phyloP scores from a whole-genome alignment of 805 yeast species.

The Wickerhamomyces kurtzmanii region DNA sequence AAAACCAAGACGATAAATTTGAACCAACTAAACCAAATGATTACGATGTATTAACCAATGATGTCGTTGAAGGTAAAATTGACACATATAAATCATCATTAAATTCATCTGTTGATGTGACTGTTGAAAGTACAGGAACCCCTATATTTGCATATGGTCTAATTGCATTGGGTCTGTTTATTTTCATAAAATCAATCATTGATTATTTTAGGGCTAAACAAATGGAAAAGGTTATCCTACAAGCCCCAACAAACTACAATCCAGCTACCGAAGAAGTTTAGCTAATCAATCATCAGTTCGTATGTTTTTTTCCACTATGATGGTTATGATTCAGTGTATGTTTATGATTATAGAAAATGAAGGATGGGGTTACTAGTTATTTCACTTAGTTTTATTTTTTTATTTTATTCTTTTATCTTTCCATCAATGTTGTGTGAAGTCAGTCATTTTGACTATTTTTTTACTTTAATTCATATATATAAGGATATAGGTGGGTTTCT shows the following conservation, averaged over 20 bases:
- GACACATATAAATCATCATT: slow-evolving; percentile 14
- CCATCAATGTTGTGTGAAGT: too few species aligned
- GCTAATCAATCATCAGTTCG: too few species aligned
- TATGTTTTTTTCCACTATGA: too few species aligned
- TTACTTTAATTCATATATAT: too few species aligned
- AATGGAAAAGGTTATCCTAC: slow-evolving; percentile 56
- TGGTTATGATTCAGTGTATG: too few species aligned
- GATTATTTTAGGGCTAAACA: slow-evolving; percentile 71
- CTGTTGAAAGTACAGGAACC: slow-evolving; percentile 13
- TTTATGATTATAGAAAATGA: too few species aligned
- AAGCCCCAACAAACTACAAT: slow-evolving; percentile 29
- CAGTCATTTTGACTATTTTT: too few species aligned
- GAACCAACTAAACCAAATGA: slow-evolving; percentile 52
- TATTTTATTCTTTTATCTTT: too few species aligned
- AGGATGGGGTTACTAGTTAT: too few species aligned
- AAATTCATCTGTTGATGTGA: slow-evolving; percentile 9
- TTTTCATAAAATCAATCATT: slow-evolving; percentile 55
- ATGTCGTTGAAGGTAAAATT: slow-evolving; percentile 13
- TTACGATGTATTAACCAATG: slow-evolving; percentile 30
- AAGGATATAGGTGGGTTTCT: too few species aligned
- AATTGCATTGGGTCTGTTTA: slow-evolving; percentile 57
- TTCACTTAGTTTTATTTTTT: too few species aligned
- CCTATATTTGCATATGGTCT: slow-evolving; percentile 54
- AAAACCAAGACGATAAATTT: slow-evolving; percentile 25
- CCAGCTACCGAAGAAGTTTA: slow-evolving; percentile 4